phyloP scores from a whole-genome alignment of 805 yeast species.

The Myxozyma geophila region DNA sequence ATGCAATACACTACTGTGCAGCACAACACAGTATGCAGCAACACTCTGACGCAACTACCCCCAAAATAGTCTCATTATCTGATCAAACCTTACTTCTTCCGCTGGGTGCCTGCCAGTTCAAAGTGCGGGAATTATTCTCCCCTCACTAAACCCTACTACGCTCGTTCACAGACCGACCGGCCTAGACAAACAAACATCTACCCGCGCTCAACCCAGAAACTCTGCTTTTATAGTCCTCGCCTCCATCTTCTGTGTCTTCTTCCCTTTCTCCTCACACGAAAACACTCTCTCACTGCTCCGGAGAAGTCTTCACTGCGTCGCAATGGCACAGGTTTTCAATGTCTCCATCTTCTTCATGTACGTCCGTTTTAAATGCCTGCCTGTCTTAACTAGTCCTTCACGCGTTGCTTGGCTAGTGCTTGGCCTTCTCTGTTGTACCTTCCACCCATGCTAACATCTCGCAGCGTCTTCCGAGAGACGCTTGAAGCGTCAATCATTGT shows the following conservation, averaged over 20 bases:
- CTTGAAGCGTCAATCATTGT: constrained; percentile 91
- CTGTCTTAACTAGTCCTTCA: neutral
- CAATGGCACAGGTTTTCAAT: constrained; percentile 63
- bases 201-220: neutral
- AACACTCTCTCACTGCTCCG: neutral
- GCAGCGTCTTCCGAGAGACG: constrained; percentile 80
- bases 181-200: constrained; percentile 1
- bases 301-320: constrained; percentile 18
- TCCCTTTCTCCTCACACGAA: neutral
- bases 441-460: neutral
- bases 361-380: constrained; percentile 5
- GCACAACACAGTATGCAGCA: too few species aligned
- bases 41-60: too few species aligned
- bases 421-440: neutral
- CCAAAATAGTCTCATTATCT: neutral
- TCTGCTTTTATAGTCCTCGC: neutral
- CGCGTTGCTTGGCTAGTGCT: neutral
- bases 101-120: neutral
- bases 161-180: neutral
- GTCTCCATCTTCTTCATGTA: constrained; percentile 40
- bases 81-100: neutral
- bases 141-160: neutral
- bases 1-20: too few species aligned
- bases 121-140: constrained; percentile 5
- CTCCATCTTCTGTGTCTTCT: neutral